Base-by-base conservation (phyloP, 257 asterid species). In the Penstemon davidsonii region DNA sequence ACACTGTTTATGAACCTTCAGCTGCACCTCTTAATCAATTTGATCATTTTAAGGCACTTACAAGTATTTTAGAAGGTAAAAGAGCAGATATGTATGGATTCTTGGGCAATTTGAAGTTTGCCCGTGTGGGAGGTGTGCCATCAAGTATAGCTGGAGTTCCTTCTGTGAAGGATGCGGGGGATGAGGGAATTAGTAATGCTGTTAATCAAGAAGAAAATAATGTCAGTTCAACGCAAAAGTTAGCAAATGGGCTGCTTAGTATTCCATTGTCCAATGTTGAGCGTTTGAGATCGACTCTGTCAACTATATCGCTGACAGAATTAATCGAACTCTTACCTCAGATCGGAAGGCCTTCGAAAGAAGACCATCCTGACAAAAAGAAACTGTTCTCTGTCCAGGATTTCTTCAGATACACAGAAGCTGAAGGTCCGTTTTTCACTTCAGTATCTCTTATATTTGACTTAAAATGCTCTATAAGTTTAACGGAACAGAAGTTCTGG, bases 361-460 rank as follows among this genome's bases (percentile, higher is more conserved):
- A 88, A 66, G 98, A 88, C 56, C 86, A 91, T 82, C 99, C 99
- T 45, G 99, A 94, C 82, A 94, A 94, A 84, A 94, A 91, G 85
- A 91, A 91, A 68, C 83, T 94, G 61, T 76, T 91, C 79, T 91
- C 96, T 39, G 99, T 91, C 33, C 99, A 94, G 81, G 99, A 94
- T 62, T 94, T 94, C 64, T 94, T 94, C 87, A 86, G 91, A 86
- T 94, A 94, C 78, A 94, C 99, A 19, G 99, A 94, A 79, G 81
- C 99, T 64, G 99, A 94, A 91, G 99, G 99, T 91, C 82, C 76
- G 55, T 53, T 4, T 74, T 71, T 60, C 62, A 38, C 57, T 52
- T 58, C 5, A 7, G 42, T 37, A 51, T 60, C 40, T 47, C 54
- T 38, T 59, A 61, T 19, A 45, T 15, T 59, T 62, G 54, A 10